These are phyloP conservation scores for Spathaspora arborariae DNA, from an alignment of 805 yeast species.

Conservation along the genomic window DNA sequence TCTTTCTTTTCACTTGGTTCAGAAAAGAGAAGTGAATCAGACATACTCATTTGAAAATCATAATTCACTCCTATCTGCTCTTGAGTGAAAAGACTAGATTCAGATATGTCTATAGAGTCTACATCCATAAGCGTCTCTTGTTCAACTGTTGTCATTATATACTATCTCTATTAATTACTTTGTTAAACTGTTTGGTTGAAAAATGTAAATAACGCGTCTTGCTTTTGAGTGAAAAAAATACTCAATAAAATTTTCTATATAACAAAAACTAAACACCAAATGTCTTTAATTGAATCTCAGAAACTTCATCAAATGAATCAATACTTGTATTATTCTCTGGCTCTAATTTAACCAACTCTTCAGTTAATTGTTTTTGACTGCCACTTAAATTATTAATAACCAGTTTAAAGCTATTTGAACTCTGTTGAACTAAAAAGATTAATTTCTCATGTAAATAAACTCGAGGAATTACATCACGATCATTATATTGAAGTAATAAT, in stretches of 20 bases:
- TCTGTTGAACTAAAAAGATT: conserved; percentile 41
- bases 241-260: neutral
- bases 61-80: neutral
- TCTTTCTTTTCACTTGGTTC: neutral
- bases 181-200: neutral
- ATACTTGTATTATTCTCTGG: neutral
- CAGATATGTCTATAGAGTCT: neutral
- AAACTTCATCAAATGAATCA: conserved; percentile 7
- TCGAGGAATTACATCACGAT: conserved; percentile 18
- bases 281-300: conserved; percentile 21
- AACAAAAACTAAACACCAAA: conserved; percentile 14
- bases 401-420: conserved; percentile 46
- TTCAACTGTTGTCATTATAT: neutral
- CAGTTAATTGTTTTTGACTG: conserved; percentile 39
- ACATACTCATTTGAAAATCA: neutral
- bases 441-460: conserved; percentile 46
- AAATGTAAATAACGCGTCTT: conserved; percentile 1
- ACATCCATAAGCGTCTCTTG: neutral
- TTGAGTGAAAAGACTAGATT: neutral
- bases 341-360: conserved; percentile 37
- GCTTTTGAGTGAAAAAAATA: neutral
- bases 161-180: neutral
- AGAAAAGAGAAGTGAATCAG: neutral
- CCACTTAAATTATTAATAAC: conserved; percentile 39
- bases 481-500: conserved; percentile 28